phyloP scores from a whole-genome alignment of 306 rosid species.

The Canavalia gladiata region DNA sequence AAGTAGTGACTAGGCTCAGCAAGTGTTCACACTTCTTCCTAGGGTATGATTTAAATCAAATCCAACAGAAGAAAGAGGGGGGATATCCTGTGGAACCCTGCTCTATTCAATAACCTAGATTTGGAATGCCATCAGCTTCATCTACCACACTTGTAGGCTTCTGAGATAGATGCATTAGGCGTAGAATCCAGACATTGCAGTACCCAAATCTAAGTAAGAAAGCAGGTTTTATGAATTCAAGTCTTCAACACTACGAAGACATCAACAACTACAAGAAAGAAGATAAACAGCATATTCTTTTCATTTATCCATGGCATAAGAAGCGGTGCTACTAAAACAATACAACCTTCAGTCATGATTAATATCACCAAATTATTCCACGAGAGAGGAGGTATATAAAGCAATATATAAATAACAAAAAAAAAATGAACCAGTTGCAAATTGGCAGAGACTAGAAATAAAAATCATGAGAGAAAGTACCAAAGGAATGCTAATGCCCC shows the following conservation, averaged over 20 bases:
- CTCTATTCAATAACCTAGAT: background rate
- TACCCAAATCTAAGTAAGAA: background rate
- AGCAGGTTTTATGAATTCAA: background rate
- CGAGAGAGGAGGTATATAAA: background rate
- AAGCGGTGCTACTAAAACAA: constrained; percentile 11
- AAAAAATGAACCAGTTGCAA: background rate
- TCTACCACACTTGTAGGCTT: background rate
- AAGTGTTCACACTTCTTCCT: background rate
- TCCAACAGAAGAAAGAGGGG: background rate
- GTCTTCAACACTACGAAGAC: background rate
- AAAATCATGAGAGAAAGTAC: constrained; percentile 40
- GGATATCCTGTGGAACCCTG: background rate
- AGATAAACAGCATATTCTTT: background rate
- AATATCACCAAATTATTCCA: background rate
- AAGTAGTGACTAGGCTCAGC: background rate
- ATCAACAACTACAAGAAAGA: no score
- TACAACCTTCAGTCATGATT: background rate
- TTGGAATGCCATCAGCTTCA: background rate
- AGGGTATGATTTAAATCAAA: background rate
- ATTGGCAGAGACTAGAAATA: background rate
- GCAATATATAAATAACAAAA: constrained; percentile 7
- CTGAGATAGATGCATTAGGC: background rate
- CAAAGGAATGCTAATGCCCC: constrained; percentile 57
- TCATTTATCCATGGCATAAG: background rate
- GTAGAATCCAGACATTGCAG: background rate